phyloP scores from a whole-genome alignment of 2,329 filamentous ascomycete genomes.

The Xylaria sp. region DNA sequence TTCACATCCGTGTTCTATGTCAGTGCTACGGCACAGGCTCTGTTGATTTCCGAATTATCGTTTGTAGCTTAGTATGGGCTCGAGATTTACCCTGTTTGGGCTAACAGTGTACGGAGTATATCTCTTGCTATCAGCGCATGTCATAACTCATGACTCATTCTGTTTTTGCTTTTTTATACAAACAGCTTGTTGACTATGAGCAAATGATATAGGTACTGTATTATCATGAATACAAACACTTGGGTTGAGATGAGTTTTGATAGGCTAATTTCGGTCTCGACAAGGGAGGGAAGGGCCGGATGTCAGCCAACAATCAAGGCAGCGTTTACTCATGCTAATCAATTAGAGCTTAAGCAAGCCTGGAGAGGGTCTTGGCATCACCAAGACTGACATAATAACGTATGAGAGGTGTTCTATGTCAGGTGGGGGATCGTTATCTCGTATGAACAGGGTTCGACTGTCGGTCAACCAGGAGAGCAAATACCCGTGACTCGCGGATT shows the following conservation, averaged over 20 bases:
- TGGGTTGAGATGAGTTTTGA: not conserved
- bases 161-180: too few species aligned
- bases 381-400: not conserved
- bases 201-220: not conserved
- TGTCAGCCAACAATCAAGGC: not conserved
- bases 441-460: slow-evolving; percentile 14
- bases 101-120: too few species aligned
- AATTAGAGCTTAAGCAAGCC: not conserved
- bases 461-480: slow-evolving; percentile 16
- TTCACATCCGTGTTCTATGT: not conserved
- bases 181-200: not conserved
- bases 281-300: not conserved
- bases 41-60: not conserved
- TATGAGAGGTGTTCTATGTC: not conserved
- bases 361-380: not conserved
- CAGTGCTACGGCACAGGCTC: not conserved
- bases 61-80: not conserved
- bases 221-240: not conserved
- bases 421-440: slow-evolving; percentile 20
- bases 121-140: not conserved
- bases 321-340: not conserved
- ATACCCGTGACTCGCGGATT: not conserved
- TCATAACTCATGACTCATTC: not conserved
- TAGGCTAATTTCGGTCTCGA: not conserved
- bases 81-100: not conserved